phyloP scores from a whole-genome alignment of 306 rosid species.

The Acacia crassicarpa region DNA sequence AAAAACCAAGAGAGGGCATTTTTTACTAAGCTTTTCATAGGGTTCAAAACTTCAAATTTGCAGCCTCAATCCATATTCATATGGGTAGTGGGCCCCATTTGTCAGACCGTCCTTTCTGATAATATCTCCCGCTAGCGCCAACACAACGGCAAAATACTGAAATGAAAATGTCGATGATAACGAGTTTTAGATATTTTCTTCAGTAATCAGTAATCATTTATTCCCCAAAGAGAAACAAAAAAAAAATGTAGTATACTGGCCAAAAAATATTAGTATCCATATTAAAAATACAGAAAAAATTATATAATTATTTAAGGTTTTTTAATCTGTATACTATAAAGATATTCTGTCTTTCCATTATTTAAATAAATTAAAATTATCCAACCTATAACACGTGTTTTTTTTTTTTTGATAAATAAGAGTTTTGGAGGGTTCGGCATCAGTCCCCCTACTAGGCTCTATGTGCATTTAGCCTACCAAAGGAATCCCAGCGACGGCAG shows the following conservation, averaged over 20 bases:
- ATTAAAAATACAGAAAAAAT: not conserved
- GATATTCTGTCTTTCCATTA: not conserved
- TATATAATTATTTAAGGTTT: not conserved
- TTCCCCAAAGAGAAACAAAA: too few species aligned
- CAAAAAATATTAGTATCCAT: not conserved
- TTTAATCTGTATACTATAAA: not conserved
- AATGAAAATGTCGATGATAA: not conserved
- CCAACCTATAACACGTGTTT: not conserved
- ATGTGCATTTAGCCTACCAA: too few species aligned
- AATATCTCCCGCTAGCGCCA: not conserved
- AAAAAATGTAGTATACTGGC: too few species aligned
- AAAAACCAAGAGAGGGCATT: too few species aligned
- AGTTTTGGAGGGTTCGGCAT: too few species aligned
- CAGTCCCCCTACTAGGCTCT: too few species aligned
- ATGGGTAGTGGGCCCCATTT: not conserved
- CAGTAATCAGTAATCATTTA: not conserved
- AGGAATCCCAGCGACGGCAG: too few species aligned
- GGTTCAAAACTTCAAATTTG: too few species aligned
- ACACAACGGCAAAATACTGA: not conserved
- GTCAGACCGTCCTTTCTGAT: not conserved
- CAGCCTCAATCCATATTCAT: too few species aligned
- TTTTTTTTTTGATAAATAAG: too few species aligned
- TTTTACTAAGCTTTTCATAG: too few species aligned
- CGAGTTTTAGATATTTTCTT: not conserved
- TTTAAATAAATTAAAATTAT: not conserved